Percentiles rank a stretch among this genome's conserved stretches.
Evolutionary conservation across 805 yeast species (phyloP).

Genomic region (Barnettozyma siamensis): DNA sequence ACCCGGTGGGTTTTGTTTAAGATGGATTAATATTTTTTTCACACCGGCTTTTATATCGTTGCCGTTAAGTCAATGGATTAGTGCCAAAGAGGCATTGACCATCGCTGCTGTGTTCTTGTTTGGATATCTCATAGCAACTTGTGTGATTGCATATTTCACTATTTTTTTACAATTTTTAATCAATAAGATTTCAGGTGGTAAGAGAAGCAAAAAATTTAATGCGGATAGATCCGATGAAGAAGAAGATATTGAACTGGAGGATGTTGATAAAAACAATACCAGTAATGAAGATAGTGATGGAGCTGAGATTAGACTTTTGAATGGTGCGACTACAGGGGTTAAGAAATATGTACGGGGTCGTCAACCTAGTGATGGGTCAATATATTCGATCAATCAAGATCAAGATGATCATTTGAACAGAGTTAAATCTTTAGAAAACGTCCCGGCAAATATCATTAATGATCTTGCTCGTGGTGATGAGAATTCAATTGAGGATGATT

Average conservation of each 20-base stretch:
- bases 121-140: constrained; percentile 53
- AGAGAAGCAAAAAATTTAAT: constrained; percentile 9
- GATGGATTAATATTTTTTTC: constrained; percentile 77
- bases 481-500: constrained; percentile 18
- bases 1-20: constrained; percentile 61
- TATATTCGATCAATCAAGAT: not conserved
- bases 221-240: constrained; percentile 28
- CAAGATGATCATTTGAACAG: constrained; percentile 4
- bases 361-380: not conserved
- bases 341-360: not conserved
- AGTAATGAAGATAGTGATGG: not conserved
- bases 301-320: constrained; percentile 2
- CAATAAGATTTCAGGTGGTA: constrained; percentile 13
- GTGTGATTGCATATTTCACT: constrained; percentile 44
- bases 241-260: constrained; percentile 3
- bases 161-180: constrained; percentile 32
- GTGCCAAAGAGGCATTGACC: constrained; percentile 62
- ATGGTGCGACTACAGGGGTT: constrained; percentile 12
- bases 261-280: not conserved
- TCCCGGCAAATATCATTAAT: constrained; percentile 14
- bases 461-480: constrained; percentile 24
- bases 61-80: constrained; percentile 61
- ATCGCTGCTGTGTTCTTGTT: constrained; percentile 69
- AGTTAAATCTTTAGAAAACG: constrained; percentile 8
- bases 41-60: constrained; percentile 71